phyloP scores from a whole-genome alignment of 805 yeast species.

The Candida qinlingensis region DNA sequence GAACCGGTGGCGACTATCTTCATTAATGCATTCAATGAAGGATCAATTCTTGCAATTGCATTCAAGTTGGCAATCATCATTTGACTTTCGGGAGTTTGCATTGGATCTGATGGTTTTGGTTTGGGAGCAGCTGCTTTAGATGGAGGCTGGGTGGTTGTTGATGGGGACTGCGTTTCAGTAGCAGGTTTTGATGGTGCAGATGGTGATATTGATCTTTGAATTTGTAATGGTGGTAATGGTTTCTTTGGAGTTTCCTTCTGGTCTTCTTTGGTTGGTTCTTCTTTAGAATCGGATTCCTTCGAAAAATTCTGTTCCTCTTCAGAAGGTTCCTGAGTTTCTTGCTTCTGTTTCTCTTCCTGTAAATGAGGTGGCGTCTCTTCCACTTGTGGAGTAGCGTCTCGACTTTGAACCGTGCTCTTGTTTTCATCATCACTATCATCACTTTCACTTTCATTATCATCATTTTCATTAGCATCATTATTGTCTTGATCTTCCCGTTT shows the following conservation, averaged over 20 bases:
- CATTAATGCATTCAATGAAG: constrained; percentile 67
- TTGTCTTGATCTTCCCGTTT: constrained; percentile 5
- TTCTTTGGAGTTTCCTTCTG: constrained; percentile 2
- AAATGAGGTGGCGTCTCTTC: neutral
- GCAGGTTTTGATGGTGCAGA: neutral
- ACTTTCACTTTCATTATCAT: constrained; percentile 4
- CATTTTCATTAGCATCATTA: constrained; percentile 2
- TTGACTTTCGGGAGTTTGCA: constrained; percentile 60
- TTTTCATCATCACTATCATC: constrained; percentile 11
- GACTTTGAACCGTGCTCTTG: constrained; percentile 1
- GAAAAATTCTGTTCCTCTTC: too few species aligned
- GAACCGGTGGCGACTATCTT: constrained; percentile 78
- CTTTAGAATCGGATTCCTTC: too few species aligned
- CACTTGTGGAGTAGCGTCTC: constrained; percentile 2
- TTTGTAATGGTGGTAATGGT: constrained; percentile 15
- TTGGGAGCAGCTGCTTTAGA: neutral
- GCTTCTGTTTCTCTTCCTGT: neutral
- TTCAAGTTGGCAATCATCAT: constrained; percentile 84
- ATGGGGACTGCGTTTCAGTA: too few species aligned
- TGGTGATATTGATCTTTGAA: constrained; percentile 7
- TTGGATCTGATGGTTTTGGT: constrained; percentile 29
- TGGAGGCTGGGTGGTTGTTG: neutral
- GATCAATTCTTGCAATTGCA: constrained; percentile 71
- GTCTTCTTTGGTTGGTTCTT: neutral
- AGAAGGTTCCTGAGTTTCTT: neutral